Evolutionary conservation across 2,329 filamentous ascomycete genomes (phyloP), one percentile per base, ranked within the genome.

Genomic region (Emydomyces testavorans): DNA sequence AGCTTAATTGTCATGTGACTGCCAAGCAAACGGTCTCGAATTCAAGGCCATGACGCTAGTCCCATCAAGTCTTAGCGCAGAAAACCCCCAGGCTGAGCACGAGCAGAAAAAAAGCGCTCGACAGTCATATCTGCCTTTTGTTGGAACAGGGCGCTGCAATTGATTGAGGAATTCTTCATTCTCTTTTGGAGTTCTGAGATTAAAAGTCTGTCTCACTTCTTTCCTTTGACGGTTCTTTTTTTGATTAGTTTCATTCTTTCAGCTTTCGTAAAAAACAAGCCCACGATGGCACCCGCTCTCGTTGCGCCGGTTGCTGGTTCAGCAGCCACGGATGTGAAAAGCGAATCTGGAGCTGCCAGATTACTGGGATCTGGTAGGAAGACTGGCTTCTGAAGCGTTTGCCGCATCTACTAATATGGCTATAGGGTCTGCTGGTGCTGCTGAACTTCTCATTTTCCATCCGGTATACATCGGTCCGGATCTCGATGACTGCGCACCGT

Each of bases 381-480:
- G 36, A 31, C 23, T 67, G 31, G 66, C 56, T 34, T 23, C 21
- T 5, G 10, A 36, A 28, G 5, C 43, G 39, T 23, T 45, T 7
- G 41, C 24, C 15, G 39, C 6, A 32, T 43, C 48, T 50, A 43
- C 52, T 56, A 46, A 56, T 41, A 40, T 52, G 53, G 41, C 20
- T 45, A 46, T 59, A 95, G 89, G 89, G 62, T 86, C 82, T 63
- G 88, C 89, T 63, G 89, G 89, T 73, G 90, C 95, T 66, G 83
- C 89, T 60, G 90, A 95, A 71, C 75, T 95, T 62, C 80, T 87
- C 62, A 80, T 95, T 66, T 95, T 95, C 75, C 87, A 94, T 65
- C 87, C 87, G 55, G 87, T 87, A 76, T 46, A 4, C 13, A 11
- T 29, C 28, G 13, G 7, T 16, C 2, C 7, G 2, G 10, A 29